Conservation (phyloP, 352 stramenopile genomes). For the Globisporangium lucens region DNA sequence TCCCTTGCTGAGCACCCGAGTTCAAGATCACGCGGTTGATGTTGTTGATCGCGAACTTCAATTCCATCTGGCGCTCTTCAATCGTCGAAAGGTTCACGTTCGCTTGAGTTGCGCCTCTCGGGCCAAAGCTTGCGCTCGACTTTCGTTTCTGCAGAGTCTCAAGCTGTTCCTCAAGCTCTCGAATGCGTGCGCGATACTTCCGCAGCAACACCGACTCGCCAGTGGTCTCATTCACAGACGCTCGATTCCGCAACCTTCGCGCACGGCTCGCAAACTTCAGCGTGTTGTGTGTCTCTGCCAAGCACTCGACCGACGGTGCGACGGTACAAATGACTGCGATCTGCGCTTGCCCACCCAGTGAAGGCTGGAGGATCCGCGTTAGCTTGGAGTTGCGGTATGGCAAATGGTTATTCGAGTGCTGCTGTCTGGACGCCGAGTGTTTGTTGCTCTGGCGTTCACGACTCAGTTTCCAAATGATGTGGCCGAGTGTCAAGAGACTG, state of each 20-base stretch:
- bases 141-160: constrained; percentile 51
- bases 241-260: constrained; percentile 91
- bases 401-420: constrained; percentile 60
- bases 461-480: constrained; percentile 94
- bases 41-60: constrained; percentile 79
- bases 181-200: constrained; percentile 68
- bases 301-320: constrained; percentile 91
- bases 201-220: constrained; percentile 63
- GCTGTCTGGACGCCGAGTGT: constrained; percentile 11
- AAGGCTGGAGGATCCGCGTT: constrained; percentile 96
- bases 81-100: constrained; percentile 31
- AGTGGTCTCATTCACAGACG: constrained; percentile 85
- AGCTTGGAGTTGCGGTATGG: constrained; percentile 98
- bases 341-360: constrained; percentile 92
- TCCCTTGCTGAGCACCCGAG: constrained; percentile 33
- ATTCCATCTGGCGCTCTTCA: constrained; percentile 61
- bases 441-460: constrained; percentile 35
- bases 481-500: constrained; percentile 88
- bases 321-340: constrained; percentile 98
- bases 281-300: constrained; percentile 94
- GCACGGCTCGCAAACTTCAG: constrained; percentile 95
- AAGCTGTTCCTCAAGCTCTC: constrained; percentile 63
- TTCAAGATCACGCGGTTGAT: constrained; percentile 81
- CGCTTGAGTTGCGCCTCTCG: constrained; percentile 15
- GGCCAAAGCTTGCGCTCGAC: constrained; percentile 17